Evolutionary conservation across 2,329 filamentous ascomycete species (phyloP).

Genomic region (Colletotrichum lindemuthianum): DNA sequence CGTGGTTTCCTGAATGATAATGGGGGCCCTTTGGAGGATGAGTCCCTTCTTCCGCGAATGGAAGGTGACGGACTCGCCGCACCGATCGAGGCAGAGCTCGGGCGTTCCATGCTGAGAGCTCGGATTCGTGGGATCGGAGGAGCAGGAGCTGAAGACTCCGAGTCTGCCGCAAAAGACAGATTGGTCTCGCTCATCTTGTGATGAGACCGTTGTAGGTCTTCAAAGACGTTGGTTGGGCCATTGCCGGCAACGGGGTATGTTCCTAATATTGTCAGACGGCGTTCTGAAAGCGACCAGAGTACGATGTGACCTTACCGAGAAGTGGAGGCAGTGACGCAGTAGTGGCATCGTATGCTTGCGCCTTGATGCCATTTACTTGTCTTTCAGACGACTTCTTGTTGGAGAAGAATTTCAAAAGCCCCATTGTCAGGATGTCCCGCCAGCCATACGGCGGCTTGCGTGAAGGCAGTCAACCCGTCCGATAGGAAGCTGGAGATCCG

Average conservation of each 20-base stretch:
- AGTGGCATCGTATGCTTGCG: constrained; percentile 50
- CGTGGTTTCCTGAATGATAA: constrained; percentile 35
- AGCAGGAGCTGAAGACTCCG: constrained; percentile 43
- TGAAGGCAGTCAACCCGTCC: constrained; percentile 5
- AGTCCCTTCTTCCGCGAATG: constrained; percentile 33
- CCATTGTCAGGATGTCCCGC: constrained; percentile 42
- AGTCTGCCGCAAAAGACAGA: constrained; percentile 36
- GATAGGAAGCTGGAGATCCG: not conserved
- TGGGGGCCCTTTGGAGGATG: constrained; percentile 30
- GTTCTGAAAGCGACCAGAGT: not conserved
- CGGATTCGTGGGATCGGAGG: constrained; percentile 44
- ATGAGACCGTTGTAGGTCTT: constrained; percentile 48
- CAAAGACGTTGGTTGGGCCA: constrained; percentile 47
- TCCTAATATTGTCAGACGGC: constrained; percentile 41
- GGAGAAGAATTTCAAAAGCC: constrained; percentile 47
- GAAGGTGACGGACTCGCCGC: constrained; percentile 11
- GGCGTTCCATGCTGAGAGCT: constrained; percentile 44
- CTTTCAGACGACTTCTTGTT: constrained; percentile 40
- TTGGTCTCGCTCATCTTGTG: constrained; percentile 42
- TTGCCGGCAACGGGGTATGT: constrained; percentile 54
- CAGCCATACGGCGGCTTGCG: constrained; percentile 22
- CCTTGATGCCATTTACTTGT: constrained; percentile 41
- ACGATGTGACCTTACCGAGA: constrained; percentile 41
- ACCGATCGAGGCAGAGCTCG: constrained; percentile 47
- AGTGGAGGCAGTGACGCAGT: constrained; percentile 49